phyloP scores from a whole-genome alignment of 495 filamentous ascomycete genomes.

The Evansstolkia leycettana region DNA sequence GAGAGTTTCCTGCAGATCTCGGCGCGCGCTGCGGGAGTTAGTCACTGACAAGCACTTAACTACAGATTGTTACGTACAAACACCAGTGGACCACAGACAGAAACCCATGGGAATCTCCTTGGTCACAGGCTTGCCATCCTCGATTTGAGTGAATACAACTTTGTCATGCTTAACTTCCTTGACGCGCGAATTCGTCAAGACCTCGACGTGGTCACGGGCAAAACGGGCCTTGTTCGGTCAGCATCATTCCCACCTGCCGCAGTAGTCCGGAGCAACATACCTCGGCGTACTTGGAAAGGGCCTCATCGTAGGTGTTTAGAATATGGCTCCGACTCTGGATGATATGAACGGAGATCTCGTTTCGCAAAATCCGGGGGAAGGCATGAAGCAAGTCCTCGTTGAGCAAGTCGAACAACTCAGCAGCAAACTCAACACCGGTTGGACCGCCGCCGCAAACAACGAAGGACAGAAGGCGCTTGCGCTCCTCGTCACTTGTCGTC shows the following conservation, averaged over 20 bases:
- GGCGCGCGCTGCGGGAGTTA: slow-evolving; percentile 50
- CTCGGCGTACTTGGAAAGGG: slow-evolving; percentile 85
- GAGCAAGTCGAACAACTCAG: slow-evolving; percentile 87
- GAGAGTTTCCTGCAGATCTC: slow-evolving; percentile 66
- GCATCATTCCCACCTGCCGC: neutral
- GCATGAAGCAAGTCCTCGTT: slow-evolving; percentile 82
- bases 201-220: slow-evolving; percentile 76
- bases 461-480: slow-evolving; percentile 79
- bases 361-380: slow-evolving; percentile 82
- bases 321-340: slow-evolving; percentile 93
- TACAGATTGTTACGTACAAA: slow-evolving; percentile 34
- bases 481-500: slow-evolving; percentile 81
- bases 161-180: slow-evolving; percentile 73
- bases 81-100: slow-evolving; percentile 96
- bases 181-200: slow-evolving; percentile 84
- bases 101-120: slow-evolving; percentile 96
- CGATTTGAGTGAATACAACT: slow-evolving; percentile 79
- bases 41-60: slow-evolving; percentile 1
- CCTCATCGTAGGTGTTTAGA: slow-evolving; percentile 96
- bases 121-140: slow-evolving; percentile 57
- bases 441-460: slow-evolving; percentile 92
- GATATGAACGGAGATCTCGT: slow-evolving; percentile 94
- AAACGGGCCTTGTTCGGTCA: slow-evolving; percentile 46
- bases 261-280: slow-evolving; percentile 15
- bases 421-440: slow-evolving; percentile 95